A percentile compares a stretch with the other conserved stretches of the same genome.
Conservation (phyloP, 371 early-diverging fungal genomes). For the Blakeslea trispora region DNA sequence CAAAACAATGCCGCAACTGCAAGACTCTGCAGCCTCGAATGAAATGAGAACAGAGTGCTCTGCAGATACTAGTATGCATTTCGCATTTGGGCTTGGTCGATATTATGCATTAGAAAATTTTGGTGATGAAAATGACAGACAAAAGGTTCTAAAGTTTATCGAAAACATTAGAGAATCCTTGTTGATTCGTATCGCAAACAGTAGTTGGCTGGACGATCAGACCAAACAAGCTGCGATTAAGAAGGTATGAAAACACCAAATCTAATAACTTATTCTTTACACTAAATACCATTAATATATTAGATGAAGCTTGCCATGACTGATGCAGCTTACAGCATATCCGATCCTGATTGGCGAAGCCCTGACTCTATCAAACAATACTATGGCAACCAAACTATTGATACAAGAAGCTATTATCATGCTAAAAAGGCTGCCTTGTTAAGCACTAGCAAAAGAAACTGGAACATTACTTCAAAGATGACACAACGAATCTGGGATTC, state of each 20-base stretch:
- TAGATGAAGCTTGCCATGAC: constrained; percentile 32
- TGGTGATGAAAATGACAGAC: constrained; percentile 34
- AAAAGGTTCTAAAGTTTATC: constrained; percentile 34
- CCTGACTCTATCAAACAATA: constrained; percentile 42
- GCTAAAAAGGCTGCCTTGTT: constrained; percentile 21
- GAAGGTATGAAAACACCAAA: constrained; percentile 28
- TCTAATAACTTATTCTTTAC: neutral
- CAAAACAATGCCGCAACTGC: too few species aligned
- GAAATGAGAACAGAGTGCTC: too few species aligned
- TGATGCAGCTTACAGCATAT: constrained; percentile 50
- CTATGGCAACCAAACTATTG: constrained; percentile 34
- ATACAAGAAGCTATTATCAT: constrained; percentile 40
- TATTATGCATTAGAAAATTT: constrained; percentile 18
- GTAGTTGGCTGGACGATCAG: constrained; percentile 54
- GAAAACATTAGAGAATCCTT: constrained; percentile 29
- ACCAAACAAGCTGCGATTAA: constrained; percentile 47
- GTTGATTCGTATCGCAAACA: constrained; percentile 36
- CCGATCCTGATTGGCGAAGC: constrained; percentile 45
- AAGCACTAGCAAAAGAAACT: constrained; percentile 27
- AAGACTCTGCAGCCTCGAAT: too few species aligned
- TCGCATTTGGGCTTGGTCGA: too few species aligned
- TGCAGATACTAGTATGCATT: too few species aligned
- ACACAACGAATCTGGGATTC: constrained; percentile 22
- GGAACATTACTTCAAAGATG: constrained; percentile 40
- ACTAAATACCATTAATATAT: neutral